phyloP scores from a whole-genome alignment of 345 rosid genomes.

The Limnanthes douglasii region DNA sequence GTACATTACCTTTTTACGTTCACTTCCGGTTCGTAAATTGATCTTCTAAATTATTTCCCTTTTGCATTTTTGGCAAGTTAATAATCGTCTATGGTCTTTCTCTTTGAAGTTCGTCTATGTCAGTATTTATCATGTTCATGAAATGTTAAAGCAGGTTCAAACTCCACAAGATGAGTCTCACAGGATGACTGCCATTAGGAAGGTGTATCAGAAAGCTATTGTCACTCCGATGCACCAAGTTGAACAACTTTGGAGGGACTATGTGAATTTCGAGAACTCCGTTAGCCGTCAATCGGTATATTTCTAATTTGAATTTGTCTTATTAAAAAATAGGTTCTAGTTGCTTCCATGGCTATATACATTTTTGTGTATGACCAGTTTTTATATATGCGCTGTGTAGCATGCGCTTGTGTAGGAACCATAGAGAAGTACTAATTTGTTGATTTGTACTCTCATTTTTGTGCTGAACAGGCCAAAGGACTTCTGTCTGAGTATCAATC shows the following conservation, averaged over 20 bases:
- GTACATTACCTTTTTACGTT: constrained; percentile 67
- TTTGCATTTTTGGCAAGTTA: constrained; percentile 5
- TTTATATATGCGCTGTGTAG: too few species aligned
- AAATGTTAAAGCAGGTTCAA: constrained; percentile 34
- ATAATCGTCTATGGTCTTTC: too few species aligned
- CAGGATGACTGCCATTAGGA: constrained; percentile 62
- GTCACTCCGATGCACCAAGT: constrained; percentile 79
- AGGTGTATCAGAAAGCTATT: constrained; percentile 79
- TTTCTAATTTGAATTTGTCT: not conserved
- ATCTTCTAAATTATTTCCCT: constrained; percentile 22
- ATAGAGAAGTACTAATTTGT: too few species aligned
- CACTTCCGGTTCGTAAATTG: constrained; percentile 75
- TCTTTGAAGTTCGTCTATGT: not conserved
- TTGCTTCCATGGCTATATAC: too few species aligned
- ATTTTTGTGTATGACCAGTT: constrained; percentile 1
- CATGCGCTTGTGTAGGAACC: too few species aligned
- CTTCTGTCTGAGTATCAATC: constrained; percentile 81
- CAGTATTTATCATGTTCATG: constrained; percentile 3
- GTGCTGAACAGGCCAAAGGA: constrained; percentile 73
- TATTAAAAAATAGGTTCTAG: too few species aligned
- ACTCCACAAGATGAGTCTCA: constrained; percentile 70
- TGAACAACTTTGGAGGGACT: constrained; percentile 95
- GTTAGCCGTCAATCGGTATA: constrained; percentile 91
- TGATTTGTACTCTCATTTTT: constrained; percentile 13
- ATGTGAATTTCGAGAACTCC: constrained; percentile 84